Evolutionary conservation across 2,329 filamentous ascomycete species (phyloP).

Genomic region (Ophiosphaerella narmari): DNA sequence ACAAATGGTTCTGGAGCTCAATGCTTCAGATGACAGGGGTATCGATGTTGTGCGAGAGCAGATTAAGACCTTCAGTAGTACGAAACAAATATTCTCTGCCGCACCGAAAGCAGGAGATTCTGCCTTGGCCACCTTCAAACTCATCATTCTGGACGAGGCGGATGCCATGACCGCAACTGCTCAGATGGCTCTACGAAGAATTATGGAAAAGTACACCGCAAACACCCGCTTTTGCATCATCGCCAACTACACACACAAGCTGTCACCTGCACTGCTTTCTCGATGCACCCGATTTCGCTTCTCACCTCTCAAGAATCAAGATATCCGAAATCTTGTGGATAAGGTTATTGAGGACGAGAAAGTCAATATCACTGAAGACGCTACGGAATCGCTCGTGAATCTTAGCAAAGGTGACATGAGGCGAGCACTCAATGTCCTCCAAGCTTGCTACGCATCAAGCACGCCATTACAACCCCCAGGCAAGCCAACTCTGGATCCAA

Average conservation of each 20-base stretch:
- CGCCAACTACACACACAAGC: conserved; percentile 98
- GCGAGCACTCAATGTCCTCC: conserved; percentile 88
- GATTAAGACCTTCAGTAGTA: conserved; percentile 98
- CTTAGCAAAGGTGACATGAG: conserved; percentile 97
- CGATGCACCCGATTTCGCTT: conserved; percentile 95
- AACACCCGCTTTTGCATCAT: conserved; percentile 99
- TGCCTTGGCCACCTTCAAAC: conserved; percentile 78
- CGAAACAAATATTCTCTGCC: conserved; percentile 93
- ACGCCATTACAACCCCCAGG: conserved; percentile 58
- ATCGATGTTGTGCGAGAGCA: conserved; percentile 96
- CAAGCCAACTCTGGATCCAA: conserved; percentile 55
- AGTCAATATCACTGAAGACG: conserved; percentile 80
- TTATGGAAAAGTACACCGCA: conserved; percentile 99
- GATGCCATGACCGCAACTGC: conserved; percentile 99
- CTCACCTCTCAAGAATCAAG: conserved; percentile 84
- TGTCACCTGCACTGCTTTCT: conserved; percentile 88
- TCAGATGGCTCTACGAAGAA: conserved; percentile 93
- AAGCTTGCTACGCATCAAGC: conserved; percentile 95
- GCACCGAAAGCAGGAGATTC: conserved; percentile 55
- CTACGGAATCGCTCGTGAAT: conserved; percentile 79
- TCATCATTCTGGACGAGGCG: conserved; percentile 98
- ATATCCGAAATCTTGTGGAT: conserved; percentile 85
- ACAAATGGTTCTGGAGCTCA: conserved; percentile 98
- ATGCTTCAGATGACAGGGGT: conserved; percentile 94
- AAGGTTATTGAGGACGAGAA: conserved; percentile 86